Conservation (phyloP, 257 asterid species). For the Forsythia suspensa region DNA sequence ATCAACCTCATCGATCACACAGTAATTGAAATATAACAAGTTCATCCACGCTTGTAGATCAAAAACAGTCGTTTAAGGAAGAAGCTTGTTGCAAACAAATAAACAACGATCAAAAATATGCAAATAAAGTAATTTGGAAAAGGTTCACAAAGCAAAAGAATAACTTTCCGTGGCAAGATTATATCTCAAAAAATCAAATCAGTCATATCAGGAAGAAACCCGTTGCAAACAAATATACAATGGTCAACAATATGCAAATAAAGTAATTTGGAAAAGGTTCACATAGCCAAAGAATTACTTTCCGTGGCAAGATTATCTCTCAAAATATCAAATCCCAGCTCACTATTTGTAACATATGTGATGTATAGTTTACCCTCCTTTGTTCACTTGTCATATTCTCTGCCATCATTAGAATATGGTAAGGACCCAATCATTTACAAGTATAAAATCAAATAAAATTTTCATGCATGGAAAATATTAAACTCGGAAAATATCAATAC, state of each 20-base stretch:
- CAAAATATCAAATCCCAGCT: constrained; percentile 92
- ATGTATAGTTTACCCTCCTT: constrained; percentile 92
- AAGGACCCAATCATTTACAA: constrained; percentile 17
- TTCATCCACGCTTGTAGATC: constrained; percentile 80
- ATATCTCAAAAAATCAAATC: constrained; percentile 91
- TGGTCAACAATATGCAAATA: constrained; percentile 15
- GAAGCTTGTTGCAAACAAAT: constrained; percentile 13
- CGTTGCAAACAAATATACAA: background rate
- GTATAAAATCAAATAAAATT: constrained; percentile 2
- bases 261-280: constrained; percentile 19
- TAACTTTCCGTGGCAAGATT: constrained; percentile 98
- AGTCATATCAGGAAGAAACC: no score
- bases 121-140: constrained; percentile 17
- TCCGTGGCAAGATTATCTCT: constrained; percentile 99
- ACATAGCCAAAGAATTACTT: constrained; percentile 54
- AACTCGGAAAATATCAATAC: background rate
- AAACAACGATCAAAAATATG: constrained; percentile 16
- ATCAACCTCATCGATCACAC: constrained; percentile 99
- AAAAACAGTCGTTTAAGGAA: constrained; percentile 31
- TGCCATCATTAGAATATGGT: constrained; percentile 42
- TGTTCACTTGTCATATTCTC: constrained; percentile 96
- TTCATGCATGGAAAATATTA: constrained; percentile 3
- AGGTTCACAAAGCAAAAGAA: constrained; percentile 33
- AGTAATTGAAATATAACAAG: constrained; percentile 85
- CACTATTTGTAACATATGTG: constrained; percentile 96